phyloP scores from a whole-genome alignment of 2,329 filamentous ascomycete genomes.

The Fusarium caatingaense region DNA sequence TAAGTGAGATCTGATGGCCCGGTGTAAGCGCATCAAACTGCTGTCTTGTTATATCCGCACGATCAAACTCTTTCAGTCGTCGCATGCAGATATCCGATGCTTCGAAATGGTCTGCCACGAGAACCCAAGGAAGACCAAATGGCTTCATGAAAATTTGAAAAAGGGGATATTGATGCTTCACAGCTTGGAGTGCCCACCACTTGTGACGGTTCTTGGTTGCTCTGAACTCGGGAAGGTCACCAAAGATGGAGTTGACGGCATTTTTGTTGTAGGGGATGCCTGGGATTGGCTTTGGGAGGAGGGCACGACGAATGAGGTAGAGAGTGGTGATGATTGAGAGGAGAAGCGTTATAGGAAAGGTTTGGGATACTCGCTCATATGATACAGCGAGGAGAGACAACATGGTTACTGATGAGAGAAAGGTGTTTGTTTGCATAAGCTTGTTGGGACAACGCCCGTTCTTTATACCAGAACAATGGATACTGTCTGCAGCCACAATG shows the following conservation, averaged over 20 bases:
- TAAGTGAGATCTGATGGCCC: conserved; percentile 12
- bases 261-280: conserved; percentile 31
- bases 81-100: conserved; percentile 31
- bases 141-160: conserved; percentile 32
- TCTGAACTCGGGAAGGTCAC: conserved; percentile 26
- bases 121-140: conserved; percentile 24
- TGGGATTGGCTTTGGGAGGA: conserved; percentile 29
- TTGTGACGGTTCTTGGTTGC: conserved; percentile 6
- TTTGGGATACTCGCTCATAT: neutral
- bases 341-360: neutral
- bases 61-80: conserved; percentile 33
- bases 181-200: conserved; percentile 24
- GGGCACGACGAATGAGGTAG: neutral
- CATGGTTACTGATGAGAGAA: neutral
- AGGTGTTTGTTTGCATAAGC: neutral
- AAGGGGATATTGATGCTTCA: conserved; percentile 23
- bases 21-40: conserved; percentile 14
- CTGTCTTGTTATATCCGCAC: neutral
- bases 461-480: neutral
- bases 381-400: neutral
- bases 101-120: conserved; percentile 34
- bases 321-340: neutral
- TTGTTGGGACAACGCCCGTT: no score
- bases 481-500: neutral
- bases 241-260: conserved; percentile 26